phyloP scores from a whole-genome alignment of 129 eudicot genomes.

The Heracleum sosnowskyi region DNA sequence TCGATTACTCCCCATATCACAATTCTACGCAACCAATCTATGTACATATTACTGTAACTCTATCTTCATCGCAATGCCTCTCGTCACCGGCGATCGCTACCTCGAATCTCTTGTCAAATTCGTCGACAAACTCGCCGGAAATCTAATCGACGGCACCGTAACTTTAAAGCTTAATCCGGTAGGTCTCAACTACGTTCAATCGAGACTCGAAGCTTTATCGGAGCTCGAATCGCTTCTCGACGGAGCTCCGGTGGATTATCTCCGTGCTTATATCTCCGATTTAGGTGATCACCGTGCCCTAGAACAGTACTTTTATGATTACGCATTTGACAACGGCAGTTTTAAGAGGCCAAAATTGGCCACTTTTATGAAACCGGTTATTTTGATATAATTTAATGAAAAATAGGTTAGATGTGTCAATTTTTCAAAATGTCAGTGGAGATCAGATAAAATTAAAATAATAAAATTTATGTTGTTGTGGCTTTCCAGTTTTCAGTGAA shows the following conservation, averaged over 20 bases:
- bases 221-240: conserved; percentile 71
- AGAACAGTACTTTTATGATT: too few relatives aligned
- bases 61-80: conserved; percentile 23
- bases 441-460: too few relatives aligned
- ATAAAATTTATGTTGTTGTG: too few relatives aligned
- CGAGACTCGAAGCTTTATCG: conserved; percentile 70
- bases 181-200: conserved; percentile 81
- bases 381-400: too few relatives aligned
- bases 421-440: too few relatives aligned
- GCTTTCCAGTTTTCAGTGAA: too few relatives aligned
- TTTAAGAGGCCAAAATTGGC: too few relatives aligned
- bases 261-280: conserved; percentile 83
- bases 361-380: too few relatives aligned
- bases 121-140: conserved; percentile 62
- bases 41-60: background rate
- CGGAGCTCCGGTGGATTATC: conserved; percentile 88
- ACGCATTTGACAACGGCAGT: too few relatives aligned
- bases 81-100: conserved; percentile 85
- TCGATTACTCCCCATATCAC: background rate
- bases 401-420: too few relatives aligned
- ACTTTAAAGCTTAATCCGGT: conserved; percentile 66
- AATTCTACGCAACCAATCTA: background rate
- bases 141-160: conserved; percentile 64
- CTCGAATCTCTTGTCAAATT: conserved; percentile 75
- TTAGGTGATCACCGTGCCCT: conserved; percentile 93